Conservation (phyloP, 2,329 filamentous ascomycete genomes). For the Epichloe sylvatica region DNA sequence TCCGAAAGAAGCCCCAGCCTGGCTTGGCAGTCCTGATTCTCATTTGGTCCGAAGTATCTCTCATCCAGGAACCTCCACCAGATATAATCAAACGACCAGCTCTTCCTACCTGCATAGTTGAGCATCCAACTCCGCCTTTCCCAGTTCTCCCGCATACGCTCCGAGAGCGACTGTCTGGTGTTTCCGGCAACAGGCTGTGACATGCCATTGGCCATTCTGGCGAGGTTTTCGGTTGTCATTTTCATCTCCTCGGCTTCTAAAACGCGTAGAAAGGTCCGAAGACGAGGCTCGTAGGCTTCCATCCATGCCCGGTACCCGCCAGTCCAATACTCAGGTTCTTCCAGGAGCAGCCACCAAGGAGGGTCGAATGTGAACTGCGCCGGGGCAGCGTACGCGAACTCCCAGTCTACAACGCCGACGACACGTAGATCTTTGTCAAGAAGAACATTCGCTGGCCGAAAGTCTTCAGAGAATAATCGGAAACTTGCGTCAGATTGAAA, state of each 20-base stretch:
- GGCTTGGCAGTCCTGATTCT: too few relatives aligned
- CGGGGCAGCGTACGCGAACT: slow-evolving; percentile 19
- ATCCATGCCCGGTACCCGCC: slow-evolving; percentile 18
- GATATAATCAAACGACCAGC: slow-evolving; percentile 23
- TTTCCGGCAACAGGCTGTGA: too few relatives aligned
- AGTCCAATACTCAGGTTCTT: slow-evolving; percentile 18
- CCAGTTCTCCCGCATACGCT: slow-evolving; percentile 23
- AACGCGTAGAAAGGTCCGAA: slow-evolving; percentile 21
- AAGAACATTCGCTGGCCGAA: slow-evolving; percentile 20
- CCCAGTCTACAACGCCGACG: slow-evolving; percentile 27
- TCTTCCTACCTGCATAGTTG: slow-evolving; percentile 21
- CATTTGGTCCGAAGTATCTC: slow-evolving; percentile 14
- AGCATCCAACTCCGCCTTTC: slow-evolving; percentile 19
- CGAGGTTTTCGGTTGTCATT: background rate
- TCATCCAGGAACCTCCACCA: slow-evolving; percentile 23
- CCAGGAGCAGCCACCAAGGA: slow-evolving; percentile 26
- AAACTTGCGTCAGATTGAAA: background rate
- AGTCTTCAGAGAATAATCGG: slow-evolving; percentile 13
- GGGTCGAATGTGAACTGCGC: slow-evolving; percentile 5
- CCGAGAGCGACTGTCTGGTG: slow-evolving; percentile 10
- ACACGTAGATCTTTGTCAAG: slow-evolving; percentile 15
- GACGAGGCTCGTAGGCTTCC: slow-evolving; percentile 16
- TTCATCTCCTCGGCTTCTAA: slow-evolving; percentile 19
- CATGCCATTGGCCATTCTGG: too few relatives aligned
- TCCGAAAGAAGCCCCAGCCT: too few relatives aligned